These are phyloP conservation scores for Penicillium brasilianum DNA, from an alignment of 2,329 filamentous ascomycete species.

Conservation along the genomic window DNA sequence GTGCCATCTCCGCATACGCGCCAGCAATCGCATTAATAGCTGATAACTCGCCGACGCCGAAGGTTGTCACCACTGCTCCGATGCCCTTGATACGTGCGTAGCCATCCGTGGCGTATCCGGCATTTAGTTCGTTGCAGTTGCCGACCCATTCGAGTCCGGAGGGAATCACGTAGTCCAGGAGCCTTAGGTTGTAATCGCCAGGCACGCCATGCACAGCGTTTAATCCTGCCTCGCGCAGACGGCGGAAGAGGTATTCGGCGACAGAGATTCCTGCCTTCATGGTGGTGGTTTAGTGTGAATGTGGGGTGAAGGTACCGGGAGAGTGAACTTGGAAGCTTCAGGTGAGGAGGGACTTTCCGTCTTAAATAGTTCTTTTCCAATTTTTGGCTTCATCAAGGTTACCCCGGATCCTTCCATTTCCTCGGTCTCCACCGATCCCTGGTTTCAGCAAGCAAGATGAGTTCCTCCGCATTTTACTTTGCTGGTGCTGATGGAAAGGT, in stretches of 20 bases:
- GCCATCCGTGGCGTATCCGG: conserved; percentile 64
- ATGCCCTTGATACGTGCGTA: conserved; percentile 74
- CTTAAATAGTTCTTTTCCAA: not conserved
- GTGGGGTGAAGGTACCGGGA: too few relatives aligned
- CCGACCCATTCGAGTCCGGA: conserved; percentile 59
- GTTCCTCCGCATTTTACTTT: not conserved
- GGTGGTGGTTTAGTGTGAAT: not conserved
- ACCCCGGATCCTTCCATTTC: not conserved
- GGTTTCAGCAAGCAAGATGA: not conserved
- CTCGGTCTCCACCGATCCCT: not conserved
- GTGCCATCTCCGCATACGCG: conserved; percentile 73
- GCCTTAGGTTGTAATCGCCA: conserved; percentile 52
- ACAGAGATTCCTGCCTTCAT: not conserved
- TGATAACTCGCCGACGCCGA: conserved; percentile 69
- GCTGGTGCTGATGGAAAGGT: not conserved
- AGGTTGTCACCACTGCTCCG: conserved; percentile 67
- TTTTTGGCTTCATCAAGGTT: not conserved
- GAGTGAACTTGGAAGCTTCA: not conserved
- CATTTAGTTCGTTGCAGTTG: conserved; percentile 62
- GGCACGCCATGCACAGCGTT: conserved; percentile 51
- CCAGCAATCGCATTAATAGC: conserved; percentile 76
- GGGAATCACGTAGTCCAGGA: conserved; percentile 57
- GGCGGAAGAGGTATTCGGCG: conserved; percentile 45
- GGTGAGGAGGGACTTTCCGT: not conserved
- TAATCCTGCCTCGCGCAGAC: conserved; percentile 47